Conservation (phyloP, 2,329 filamentous ascomycete species). For the Colletotrichum tropicicola region DNA sequence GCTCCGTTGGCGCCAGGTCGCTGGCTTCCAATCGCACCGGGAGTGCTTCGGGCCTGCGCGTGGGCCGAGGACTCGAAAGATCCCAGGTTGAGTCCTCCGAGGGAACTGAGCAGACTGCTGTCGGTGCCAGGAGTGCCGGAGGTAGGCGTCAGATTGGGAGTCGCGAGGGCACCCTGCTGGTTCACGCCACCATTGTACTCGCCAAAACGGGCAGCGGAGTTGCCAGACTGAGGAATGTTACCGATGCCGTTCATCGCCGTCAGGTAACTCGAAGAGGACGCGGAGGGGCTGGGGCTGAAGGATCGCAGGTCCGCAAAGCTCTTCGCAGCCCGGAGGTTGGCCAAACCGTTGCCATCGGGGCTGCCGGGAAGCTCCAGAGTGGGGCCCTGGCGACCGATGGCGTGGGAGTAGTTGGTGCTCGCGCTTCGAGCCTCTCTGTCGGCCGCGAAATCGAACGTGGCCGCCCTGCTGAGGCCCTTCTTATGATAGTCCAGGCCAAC, state of each 20-base stretch:
- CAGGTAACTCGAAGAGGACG: constrained; percentile 85
- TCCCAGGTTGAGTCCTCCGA: constrained; percentile 61
- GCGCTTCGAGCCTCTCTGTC: constrained; percentile 74
- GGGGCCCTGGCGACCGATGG: constrained; percentile 82
- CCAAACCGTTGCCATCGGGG: constrained; percentile 67
- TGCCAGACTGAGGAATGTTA: constrained; percentile 54
- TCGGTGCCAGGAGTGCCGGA: constrained; percentile 50
- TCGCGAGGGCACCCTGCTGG: constrained; percentile 44
- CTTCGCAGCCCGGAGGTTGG: constrained; percentile 89
- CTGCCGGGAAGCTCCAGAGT: constrained; percentile 91
- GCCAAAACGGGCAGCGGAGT: constrained; percentile 50
- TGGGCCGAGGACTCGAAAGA: constrained; percentile 56
- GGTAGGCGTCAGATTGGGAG: constrained; percentile 44
- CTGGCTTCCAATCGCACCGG: constrained; percentile 73
- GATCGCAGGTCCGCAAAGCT: constrained; percentile 96
- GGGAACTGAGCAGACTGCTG: constrained; percentile 54
- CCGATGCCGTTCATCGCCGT: constrained; percentile 65
- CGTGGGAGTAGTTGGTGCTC: constrained; percentile 73
- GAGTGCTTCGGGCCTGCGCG: constrained; percentile 54
- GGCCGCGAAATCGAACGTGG: constrained; percentile 96
- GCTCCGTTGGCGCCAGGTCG: constrained; percentile 60
- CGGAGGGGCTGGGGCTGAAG: constrained; percentile 92
- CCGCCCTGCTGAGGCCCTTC: constrained; percentile 87
- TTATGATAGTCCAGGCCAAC: constrained; percentile 80
- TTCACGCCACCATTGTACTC: constrained; percentile 53